These are phyloP conservation scores for Eutrema yunnanense DNA, from an alignment of 345 rosid genomes.

Conservation along the genomic window DNA sequence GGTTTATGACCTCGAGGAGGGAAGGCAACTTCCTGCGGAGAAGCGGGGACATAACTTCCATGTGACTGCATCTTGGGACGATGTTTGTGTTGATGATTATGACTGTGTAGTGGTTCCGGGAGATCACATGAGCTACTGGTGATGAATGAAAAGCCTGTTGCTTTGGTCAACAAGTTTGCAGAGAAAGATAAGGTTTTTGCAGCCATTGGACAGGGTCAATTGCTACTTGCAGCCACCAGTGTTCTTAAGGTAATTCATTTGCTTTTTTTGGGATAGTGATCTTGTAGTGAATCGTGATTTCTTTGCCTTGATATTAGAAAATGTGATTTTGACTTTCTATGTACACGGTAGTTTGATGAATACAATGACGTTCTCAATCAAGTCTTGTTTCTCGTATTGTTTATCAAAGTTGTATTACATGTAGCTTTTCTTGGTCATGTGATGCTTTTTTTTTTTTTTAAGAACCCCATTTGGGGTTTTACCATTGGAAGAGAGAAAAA, in stretches of 20 bases:
- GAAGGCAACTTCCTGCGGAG: slow-evolving; percentile 36
- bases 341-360: neutral
- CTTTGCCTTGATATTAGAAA: neutral
- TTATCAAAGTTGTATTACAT: no score
- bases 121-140: slow-evolving; percentile 44
- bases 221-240: slow-evolving; percentile 43
- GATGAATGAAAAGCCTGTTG: slow-evolving; percentile 37
- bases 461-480: no score
- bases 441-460: neutral
- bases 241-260: slow-evolving; percentile 32
- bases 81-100: slow-evolving; percentile 31
- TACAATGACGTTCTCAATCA: neutral
- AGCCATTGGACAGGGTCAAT: slow-evolving; percentile 44
- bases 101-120: slow-evolving; percentile 48
- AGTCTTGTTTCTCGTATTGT: neutral
- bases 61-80: slow-evolving; percentile 39
- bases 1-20: slow-evolving; percentile 40
- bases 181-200: slow-evolving; percentile 40
- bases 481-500: no score
- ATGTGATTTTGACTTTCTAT: neutral
- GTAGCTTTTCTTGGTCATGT: neutral
- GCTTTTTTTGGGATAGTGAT: neutral
- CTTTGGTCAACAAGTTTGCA: slow-evolving; percentile 34
- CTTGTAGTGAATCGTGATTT: neutral
- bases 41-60: slow-evolving; percentile 45